phyloP scores from a whole-genome alignment of 371 early-diverging fungal species.

The Mucor ambiguus region DNA sequence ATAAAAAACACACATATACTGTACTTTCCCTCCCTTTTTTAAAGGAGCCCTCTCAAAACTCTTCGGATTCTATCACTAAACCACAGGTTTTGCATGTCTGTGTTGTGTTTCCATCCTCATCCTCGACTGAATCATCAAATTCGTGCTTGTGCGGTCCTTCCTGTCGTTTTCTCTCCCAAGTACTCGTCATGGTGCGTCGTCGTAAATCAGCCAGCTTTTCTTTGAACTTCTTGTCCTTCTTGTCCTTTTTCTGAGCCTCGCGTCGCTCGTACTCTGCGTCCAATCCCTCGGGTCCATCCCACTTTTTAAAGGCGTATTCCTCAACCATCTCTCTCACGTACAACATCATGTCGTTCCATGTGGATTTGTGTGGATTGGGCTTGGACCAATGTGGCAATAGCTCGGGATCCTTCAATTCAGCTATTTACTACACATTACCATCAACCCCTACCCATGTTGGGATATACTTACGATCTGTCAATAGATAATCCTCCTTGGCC shows the following conservation, averaged over 20 bases:
- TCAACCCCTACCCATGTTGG: neutral
- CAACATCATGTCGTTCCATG: constrained; percentile 95
- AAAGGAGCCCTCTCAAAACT: constrained; percentile 49
- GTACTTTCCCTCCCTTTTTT: constrained; percentile 5
- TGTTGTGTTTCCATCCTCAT: constrained; percentile 48
- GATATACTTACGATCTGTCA: constrained; percentile 75
- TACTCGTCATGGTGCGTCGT: constrained; percentile 81
- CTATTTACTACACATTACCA: constrained; percentile 22
- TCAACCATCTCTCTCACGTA: constrained; percentile 91
- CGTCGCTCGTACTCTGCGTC: constrained; percentile 90
- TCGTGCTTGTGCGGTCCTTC: constrained; percentile 76
- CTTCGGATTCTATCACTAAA: constrained; percentile 72
- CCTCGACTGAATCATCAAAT: constrained; percentile 58
- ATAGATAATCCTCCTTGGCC: constrained; percentile 84
- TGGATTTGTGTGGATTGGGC: constrained; percentile 94
- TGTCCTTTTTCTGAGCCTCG: constrained; percentile 75
- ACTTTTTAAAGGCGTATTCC: constrained; percentile 89
- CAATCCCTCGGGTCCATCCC: constrained; percentile 85
- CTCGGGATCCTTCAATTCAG: constrained; percentile 82
- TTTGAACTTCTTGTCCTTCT: constrained; percentile 86
- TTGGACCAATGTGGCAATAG: constrained; percentile 84
- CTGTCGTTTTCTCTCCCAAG: constrained; percentile 68
- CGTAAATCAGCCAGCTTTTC: constrained; percentile 78
- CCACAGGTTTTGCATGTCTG: constrained; percentile 76
- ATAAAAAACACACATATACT: neutral